A percentile compares a stretch with the other conserved stretches of the same genome.
Conservation (phyloP, 2,329 filamentous ascomycete species). For the Sordariomycetes sp. region DNA sequence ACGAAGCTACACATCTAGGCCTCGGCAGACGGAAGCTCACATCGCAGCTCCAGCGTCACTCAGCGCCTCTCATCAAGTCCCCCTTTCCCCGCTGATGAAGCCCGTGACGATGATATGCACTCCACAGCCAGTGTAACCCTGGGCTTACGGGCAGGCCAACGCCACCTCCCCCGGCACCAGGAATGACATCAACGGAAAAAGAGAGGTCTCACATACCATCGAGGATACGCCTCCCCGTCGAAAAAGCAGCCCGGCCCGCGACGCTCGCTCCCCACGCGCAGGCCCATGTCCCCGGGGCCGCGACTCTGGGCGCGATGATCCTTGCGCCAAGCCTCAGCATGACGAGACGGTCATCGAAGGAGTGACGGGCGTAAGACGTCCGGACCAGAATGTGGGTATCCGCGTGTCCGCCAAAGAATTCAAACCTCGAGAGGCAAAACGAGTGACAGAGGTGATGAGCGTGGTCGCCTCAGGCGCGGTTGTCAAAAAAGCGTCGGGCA, state of each 20-base stretch:
- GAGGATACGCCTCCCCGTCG: neutral
- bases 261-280: neutral
- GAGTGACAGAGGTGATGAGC: no score
- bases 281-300: neutral
- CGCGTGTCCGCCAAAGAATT: no score
- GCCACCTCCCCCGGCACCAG: neutral
- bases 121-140: neutral
- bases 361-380: no score
- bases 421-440: no score
- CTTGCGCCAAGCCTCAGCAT: neutral
- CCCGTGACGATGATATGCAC: neutral
- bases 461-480: no score
- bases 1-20: no score
- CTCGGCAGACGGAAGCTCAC: neutral
- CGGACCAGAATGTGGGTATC: no score
- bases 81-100: neutral
- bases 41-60: neutral
- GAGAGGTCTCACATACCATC: neutral
- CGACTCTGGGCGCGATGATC: neutral
- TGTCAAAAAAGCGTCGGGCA: no score
- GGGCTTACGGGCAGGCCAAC: neutral
- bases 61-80: neutral
- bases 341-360: conserved; percentile 4
- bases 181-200: neutral
- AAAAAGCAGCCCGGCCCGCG: neutral